These are phyloP conservation scores for Cicer cuneatum DNA, from an alignment of 306 rosid genomes.

Conservation along the genomic window DNA sequence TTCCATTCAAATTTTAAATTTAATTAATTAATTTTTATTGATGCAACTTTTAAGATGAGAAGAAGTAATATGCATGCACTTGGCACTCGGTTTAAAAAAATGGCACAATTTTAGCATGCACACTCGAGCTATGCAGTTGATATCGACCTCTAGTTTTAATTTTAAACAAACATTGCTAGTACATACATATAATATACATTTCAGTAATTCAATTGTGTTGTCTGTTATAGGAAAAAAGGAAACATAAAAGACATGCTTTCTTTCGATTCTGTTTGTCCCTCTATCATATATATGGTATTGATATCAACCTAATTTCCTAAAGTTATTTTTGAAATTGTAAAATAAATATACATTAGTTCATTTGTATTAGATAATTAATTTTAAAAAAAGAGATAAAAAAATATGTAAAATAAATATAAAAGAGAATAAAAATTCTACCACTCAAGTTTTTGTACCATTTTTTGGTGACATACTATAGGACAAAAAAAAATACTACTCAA, in stretches of 20 bases:
- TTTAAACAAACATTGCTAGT: neutral
- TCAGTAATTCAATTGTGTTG: constrained; percentile 24
- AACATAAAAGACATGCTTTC: constrained; percentile 35
- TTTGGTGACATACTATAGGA: neutral
- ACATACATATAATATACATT: neutral
- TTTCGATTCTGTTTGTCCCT: constrained; percentile 45
- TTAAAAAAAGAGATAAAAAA: no score
- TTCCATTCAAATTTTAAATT: no score
- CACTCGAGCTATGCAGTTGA: constrained; percentile 22
- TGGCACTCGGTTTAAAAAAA: neutral
- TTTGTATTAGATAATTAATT: no score
- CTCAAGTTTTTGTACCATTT: no score
- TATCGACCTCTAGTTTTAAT: neutral
- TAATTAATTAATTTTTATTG: no score
- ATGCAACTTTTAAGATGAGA: no score
- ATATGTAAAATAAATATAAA: no score
- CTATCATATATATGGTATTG: constrained; percentile 7
- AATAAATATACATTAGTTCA: no score
- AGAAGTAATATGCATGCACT: no score
- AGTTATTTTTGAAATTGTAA: no score
- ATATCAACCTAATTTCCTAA: neutral
- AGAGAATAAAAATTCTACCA: no score
- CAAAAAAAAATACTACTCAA: neutral
- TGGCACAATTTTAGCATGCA: constrained; percentile 19
- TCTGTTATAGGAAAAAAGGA: constrained; percentile 11